Percentiles rank a stretch among this genome's conserved stretches.
These are phyloP conservation scores for Cucurbita pepo DNA, from an alignment of 306 rosid species.

Conservation along the genomic window DNA sequence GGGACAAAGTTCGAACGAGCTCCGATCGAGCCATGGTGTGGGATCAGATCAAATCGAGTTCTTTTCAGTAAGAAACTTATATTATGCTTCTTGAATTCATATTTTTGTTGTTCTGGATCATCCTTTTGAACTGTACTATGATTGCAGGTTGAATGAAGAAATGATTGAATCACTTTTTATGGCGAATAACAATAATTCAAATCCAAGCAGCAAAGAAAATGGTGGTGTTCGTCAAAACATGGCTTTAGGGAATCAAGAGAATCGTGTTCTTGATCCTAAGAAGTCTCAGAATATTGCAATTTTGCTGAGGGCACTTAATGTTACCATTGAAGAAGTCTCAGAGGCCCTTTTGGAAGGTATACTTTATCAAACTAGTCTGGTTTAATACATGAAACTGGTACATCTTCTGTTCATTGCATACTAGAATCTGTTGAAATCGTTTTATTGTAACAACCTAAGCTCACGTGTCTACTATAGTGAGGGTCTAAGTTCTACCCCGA, in stretches of 20 bases:
- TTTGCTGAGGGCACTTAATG: slow-evolving; percentile 70
- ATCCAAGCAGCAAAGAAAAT: slow-evolving; percentile 29
- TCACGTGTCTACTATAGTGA: too few species aligned
- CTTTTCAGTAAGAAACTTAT: slow-evolving; percentile 57
- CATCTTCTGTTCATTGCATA: not conserved
- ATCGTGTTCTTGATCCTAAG: slow-evolving; percentile 79
- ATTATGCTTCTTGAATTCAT: not conserved
- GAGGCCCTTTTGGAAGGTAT: slow-evolving; percentile 83
- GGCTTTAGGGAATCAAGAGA: slow-evolving; percentile 30
- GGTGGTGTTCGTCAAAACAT: slow-evolving; percentile 26
- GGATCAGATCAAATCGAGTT: slow-evolving; percentile 79
- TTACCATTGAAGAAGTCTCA: slow-evolving; percentile 86
- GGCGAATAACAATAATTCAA: slow-evolving; percentile 31
- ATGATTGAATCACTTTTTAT: slow-evolving; percentile 80
- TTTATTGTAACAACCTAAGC: not conserved
- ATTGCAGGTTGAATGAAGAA: slow-evolving; percentile 77
- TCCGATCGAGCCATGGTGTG: slow-evolving; percentile 80
- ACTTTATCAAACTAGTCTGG: not conserved
- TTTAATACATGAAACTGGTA: not conserved
- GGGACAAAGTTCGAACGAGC: slow-evolving; percentile 77
- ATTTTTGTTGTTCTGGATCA: not conserved
- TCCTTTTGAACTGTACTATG: not conserved
- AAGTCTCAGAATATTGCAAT: slow-evolving; percentile 93
- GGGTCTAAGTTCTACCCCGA: too few species aligned
- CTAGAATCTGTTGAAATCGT: not conserved